These are phyloP conservation scores for Aspergillus hancockii DNA, from an alignment of 495 filamentous ascomycete species.

Conservation along the genomic window DNA sequence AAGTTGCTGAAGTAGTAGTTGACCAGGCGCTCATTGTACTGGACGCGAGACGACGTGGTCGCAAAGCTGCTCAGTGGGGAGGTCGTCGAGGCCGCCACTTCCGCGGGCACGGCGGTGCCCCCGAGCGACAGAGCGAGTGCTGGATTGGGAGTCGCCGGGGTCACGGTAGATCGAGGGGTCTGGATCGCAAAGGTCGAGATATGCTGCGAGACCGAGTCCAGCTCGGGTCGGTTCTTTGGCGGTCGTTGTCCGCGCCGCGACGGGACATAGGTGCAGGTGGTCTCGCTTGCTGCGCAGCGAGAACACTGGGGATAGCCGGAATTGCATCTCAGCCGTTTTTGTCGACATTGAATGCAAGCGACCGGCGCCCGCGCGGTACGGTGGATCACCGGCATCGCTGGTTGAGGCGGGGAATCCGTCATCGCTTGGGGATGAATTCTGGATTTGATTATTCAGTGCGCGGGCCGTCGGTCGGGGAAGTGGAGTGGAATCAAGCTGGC, in stretches of 20 bases:
- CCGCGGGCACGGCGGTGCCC: too few relatives aligned
- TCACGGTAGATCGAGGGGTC: background rate
- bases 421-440: too few relatives aligned
- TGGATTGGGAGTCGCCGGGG: background rate
- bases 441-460: too few relatives aligned
- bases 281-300: background rate
- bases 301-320: constrained; percentile 1
- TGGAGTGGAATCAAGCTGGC: too few relatives aligned
- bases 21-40: background rate
- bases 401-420: background rate
- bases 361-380: background rate
- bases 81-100: background rate
- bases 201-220: background rate
- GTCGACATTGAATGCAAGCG: constrained; percentile 1
- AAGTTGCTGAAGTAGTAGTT: constrained; percentile 3
- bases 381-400: background rate
- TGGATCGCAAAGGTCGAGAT: background rate
- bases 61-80: background rate
- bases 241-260: background rate
- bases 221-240: background rate
- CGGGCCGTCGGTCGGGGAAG: too few relatives aligned
- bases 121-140: background rate
- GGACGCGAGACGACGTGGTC: background rate
- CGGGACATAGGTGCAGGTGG: background rate
- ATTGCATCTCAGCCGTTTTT: background rate